Percentiles rank a stretch among this genome's conserved stretches.
Evolutionary conservation across 2,329 filamentous ascomycete genomes (phyloP).

Genomic region (Onygenales sp.): DNA sequence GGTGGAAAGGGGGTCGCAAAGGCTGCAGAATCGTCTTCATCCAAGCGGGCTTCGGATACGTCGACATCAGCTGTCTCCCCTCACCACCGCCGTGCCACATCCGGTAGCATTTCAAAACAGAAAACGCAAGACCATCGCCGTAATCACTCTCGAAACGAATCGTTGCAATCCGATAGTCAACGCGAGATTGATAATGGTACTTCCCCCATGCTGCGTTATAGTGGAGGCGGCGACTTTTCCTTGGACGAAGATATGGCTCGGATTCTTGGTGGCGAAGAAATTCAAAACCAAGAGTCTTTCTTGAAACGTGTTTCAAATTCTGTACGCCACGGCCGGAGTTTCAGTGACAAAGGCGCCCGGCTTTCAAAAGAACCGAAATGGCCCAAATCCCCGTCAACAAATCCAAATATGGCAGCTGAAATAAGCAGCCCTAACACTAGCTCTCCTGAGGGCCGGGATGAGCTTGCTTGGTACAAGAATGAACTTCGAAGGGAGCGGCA

Average conservation of each 20-base stretch:
- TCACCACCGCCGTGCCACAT: conserved; percentile 6
- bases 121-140: conserved; percentile 12
- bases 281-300: conserved; percentile 59
- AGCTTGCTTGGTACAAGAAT: conserved; percentile 54
- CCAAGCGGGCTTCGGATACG: conserved; percentile 5
- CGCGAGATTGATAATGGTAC: conserved; percentile 36
- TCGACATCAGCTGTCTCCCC: conserved; percentile 7
- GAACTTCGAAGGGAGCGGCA: conserved; percentile 77
- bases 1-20: neutral
- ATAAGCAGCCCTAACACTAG: conserved; percentile 64
- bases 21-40: neutral
- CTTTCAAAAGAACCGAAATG: conserved; percentile 55
- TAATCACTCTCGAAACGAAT: conserved; percentile 36
- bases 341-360: conserved; percentile 58
- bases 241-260: conserved; percentile 94
- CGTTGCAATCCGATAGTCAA: conserved; percentile 29
- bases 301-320: conserved; percentile 85
- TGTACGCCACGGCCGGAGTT: conserved; percentile 83
- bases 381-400: conserved; percentile 56
- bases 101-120: conserved; percentile 1
- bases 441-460: conserved; percentile 48
- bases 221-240: conserved; percentile 74
- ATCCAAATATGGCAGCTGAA: conserved; percentile 43
- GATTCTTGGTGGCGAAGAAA: conserved; percentile 62
- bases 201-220: conserved; percentile 64